These are phyloP conservation scores for Penicillium fimorum DNA, from an alignment of 495 filamentous ascomycete species.

Conservation along the genomic window DNA sequence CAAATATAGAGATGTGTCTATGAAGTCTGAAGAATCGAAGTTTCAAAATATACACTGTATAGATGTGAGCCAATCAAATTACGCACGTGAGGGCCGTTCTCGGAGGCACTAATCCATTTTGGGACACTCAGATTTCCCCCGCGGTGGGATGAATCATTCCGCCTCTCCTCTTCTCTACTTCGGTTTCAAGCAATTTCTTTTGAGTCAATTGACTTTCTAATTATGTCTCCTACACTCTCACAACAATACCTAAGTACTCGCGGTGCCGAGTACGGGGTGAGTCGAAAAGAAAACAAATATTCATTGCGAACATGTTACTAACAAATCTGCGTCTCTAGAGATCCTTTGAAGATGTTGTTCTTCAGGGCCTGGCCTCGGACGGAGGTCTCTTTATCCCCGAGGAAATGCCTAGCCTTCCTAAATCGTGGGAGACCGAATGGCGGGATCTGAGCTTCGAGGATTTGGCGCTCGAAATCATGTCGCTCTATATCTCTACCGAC, in stretches of 20 bases:
- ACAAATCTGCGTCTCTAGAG: not conserved
- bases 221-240: constrained; percentile 40
- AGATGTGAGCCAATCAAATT: constrained; percentile 3
- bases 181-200: not conserved
- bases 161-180: constrained; percentile 9
- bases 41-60: not conserved
- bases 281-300: constrained; percentile 17
- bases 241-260: constrained; percentile 81
- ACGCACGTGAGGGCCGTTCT: constrained; percentile 32
- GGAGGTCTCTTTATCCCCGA: constrained; percentile 90
- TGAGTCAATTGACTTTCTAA: constrained; percentile 1
- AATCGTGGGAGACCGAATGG: constrained; percentile 55
- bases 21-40: not conserved
- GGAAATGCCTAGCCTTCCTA: constrained; percentile 57
- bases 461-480: constrained; percentile 64
- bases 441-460: constrained; percentile 72
- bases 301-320: not conserved
- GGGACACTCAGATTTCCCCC: not conserved
- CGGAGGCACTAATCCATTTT: constrained; percentile 28
- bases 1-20: not conserved
- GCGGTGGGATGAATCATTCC: constrained; percentile 17
- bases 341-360: constrained; percentile 85
- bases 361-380: constrained; percentile 87
- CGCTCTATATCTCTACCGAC: constrained; percentile 72
- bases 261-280: constrained; percentile 75